Percentiles rank a stretch among this genome's conserved stretches.
phyloP scores from a whole-genome alignment of 2,329 filamentous ascomycete genomes.

The Ophiostoma montium region DNA sequence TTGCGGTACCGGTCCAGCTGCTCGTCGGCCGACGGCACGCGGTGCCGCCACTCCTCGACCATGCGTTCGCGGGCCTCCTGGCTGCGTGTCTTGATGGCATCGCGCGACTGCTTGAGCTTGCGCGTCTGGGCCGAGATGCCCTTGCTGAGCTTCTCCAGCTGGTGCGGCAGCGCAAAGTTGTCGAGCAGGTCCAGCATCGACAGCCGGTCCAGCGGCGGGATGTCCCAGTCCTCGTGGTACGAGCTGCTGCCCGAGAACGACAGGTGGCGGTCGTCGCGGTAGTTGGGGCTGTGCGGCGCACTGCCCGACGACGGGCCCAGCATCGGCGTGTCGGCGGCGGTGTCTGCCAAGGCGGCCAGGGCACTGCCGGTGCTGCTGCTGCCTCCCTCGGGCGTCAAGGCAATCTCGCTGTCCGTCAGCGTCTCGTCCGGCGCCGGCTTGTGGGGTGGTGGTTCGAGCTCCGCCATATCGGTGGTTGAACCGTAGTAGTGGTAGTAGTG shows the following conservation, averaged over 20 bases:
- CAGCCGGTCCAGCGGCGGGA: slow-evolving; percentile 78
- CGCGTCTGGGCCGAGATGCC: slow-evolving; percentile 71
- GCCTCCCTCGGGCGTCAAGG: slow-evolving; percentile 28
- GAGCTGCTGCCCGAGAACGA: slow-evolving; percentile 76
- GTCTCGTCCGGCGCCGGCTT: slow-evolving; percentile 23
- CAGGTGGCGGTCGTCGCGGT: slow-evolving; percentile 50
- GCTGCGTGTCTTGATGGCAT: slow-evolving; percentile 63
- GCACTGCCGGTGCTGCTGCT: slow-evolving; percentile 11
- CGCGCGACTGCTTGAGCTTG: slow-evolving; percentile 69
- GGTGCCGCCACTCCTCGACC: slow-evolving; percentile 81
- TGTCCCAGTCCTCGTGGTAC: slow-evolving; percentile 84
- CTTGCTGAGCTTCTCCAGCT: slow-evolving; percentile 79
- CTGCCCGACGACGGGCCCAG: slow-evolving; percentile 25
- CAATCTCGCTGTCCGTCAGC: slow-evolving; percentile 29
- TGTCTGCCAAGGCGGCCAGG: not conserved
- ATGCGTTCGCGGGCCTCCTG: slow-evolving; percentile 74
- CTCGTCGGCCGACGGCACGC: slow-evolving; percentile 77
- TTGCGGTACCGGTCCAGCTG: slow-evolving; percentile 82
- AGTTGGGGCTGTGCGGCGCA: slow-evolving; percentile 5
- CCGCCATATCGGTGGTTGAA: slow-evolving; percentile 30
- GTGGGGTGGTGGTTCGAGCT: slow-evolving; percentile 15
- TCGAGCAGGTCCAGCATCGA: slow-evolving; percentile 89
- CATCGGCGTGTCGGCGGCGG: slow-evolving; percentile 34
- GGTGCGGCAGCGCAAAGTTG: slow-evolving; percentile 80
- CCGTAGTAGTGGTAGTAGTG: slow-evolving; percentile 23